Evolutionary conservation across 2,329 filamentous ascomycete genomes (phyloP), one percentile per base, ranked within the genome.

Genomic region (Arthrobotrys iridis): DNA sequence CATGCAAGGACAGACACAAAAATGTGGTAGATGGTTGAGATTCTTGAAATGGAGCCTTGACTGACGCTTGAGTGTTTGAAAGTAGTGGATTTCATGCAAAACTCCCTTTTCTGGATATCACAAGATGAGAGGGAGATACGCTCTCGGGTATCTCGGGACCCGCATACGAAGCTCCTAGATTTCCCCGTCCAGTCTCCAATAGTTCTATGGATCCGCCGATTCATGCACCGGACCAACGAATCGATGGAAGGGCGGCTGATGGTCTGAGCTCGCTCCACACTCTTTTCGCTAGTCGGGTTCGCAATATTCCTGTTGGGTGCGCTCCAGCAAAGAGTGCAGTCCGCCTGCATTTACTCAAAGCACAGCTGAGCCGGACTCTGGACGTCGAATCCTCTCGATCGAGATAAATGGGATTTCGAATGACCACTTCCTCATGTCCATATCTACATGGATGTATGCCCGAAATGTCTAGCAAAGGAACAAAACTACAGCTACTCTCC

Each of bases 351-450:
- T n/a, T 55, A 55, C 50, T 28, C 50, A 55, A 58, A 50, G 46
- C 28, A 60, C 66, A 58, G 59, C 67, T 65, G 43, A 40, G 45
- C 37, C 40, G 65, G 43, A 60, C 65, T 60, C 57, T 62, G 11
- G 35, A 35, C 33, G 30, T 52, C 22, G 35, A 33, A 59, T 64
- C 70, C 70, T 66, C 70, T 74, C 70, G 70, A 74, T 74, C 70
- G 70, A 74, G 70, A 74, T 55, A 30, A 35, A 41, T 41, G 45
- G 55, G 48, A 66, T 65, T 48, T 62, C 24, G 41, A 18, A 46
- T 68, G 64, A 33, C 60, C 50, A 55, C 41, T 45, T 22, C 46
- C 10, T 20, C 30, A 13, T 43, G 41, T 60, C 30, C 41, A 37
- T 48, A 45, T 40, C 40, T 35, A 45, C 52, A 52, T 60, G 57